Base-by-base conservation (phyloP, 2,329 filamentous ascomycete species). In the Aspergillus sp. region DNA sequence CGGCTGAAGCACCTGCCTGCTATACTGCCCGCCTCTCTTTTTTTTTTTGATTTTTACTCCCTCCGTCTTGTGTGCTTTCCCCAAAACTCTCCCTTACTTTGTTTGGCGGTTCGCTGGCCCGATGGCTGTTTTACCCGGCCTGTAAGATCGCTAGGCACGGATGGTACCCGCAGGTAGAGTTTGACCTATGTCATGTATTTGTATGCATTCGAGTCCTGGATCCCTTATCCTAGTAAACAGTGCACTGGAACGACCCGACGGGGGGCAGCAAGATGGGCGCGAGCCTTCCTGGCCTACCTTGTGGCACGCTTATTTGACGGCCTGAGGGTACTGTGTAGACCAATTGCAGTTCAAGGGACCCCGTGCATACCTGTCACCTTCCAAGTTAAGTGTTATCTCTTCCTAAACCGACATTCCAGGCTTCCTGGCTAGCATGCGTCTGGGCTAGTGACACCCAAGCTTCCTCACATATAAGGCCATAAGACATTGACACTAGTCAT, bases 81-180 rank as follows among this genome's bases (percentile, higher is more conserved):
- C 17, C 0, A 12, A 43, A 43, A 19, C 10, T 38, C 38, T 55
- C 41, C 39, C 52, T 43, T 55, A 30, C 39, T 45, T 43, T 45
- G 17, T 32, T 39, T 30, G 36, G 39, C 39, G 49, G 49, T 39
- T 52, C 49, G 49, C n/a, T 49, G 7, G 47, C 28, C 47, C 17
- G 30, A 52, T 23, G 49, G 49, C 49, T 39, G n/a, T 52, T 28
- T 39, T n/a, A 10, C 39, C 38, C 52, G n/a, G 19, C 52, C 52
- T 55, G n/a, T 55, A 43, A 55, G 38, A 21, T 45, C n/a, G 52
- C 52, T 30, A 15, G 17, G n/a, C 4, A 15, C 8, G 12, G 39
- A 32, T 30, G 21, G 17, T 45, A 30, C 13, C 38, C 38, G 25
- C 36, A 30, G 15, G 52, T 55, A 55, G 39, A 55, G 21, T 32